Evolutionary conservation across 2,329 filamentous ascomycete species (phyloP).

Genomic region (Calonectria multiphialidica): DNA sequence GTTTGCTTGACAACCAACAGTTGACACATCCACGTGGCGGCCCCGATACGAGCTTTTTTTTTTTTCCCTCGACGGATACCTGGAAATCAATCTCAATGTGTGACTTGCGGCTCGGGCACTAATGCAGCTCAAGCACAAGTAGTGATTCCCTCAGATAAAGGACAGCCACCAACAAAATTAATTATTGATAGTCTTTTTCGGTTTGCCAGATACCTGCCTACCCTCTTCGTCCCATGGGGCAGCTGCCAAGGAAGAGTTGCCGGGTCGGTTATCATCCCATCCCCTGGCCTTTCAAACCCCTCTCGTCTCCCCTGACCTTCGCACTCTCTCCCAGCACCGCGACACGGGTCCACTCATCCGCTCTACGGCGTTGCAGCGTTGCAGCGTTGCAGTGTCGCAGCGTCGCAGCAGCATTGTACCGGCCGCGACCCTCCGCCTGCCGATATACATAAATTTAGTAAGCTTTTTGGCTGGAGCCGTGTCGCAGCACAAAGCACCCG

Average conservation of each 20-base stretch:
- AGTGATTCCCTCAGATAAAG: background rate
- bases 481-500: background rate
- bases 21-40: background rate
- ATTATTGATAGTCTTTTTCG: background rate
- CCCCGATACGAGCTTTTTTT: background rate
- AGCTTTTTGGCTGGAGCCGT: constrained; percentile 14
- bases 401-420: background rate
- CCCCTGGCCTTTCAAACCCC: background rate
- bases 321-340: background rate
- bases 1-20: background rate
- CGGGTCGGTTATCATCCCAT: constrained; percentile 3
- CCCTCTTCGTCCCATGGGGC: background rate
- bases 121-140: background rate
- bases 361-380: background rate
- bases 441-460: background rate
- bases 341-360: background rate
- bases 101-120: background rate
- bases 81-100: background rate
- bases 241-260: background rate
- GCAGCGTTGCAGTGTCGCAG: too few species aligned
- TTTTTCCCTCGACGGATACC: too few species aligned
- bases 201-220: background rate
- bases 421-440: background rate
- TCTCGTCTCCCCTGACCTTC: background rate
- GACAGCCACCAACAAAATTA: background rate